A percentile compares a stretch with the other conserved stretches of the same genome.
Conservation (phyloP, 2,329 filamentous ascomycete genomes). For the Periconia sp. region DNA sequence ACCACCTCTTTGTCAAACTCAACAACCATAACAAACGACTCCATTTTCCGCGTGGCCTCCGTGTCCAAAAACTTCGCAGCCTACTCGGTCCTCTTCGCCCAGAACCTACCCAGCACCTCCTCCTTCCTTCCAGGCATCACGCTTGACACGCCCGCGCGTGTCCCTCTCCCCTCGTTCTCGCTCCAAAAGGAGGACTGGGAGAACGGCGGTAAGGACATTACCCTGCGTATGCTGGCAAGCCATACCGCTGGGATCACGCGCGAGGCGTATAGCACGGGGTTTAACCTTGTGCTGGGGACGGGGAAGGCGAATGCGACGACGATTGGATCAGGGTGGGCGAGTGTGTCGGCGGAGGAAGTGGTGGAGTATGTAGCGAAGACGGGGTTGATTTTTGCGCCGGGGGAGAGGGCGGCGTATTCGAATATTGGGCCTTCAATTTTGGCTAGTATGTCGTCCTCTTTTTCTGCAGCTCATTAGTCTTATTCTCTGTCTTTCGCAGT, state of each 20-base stretch:
- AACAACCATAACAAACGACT: slow-evolving; percentile 28
- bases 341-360: slow-evolving; percentile 18
- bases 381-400: slow-evolving; percentile 33
- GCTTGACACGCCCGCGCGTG: slow-evolving; percentile 25
- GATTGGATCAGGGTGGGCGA: slow-evolving; percentile 31
- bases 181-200: slow-evolving; percentile 29
- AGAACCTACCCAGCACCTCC: slow-evolving; percentile 12
- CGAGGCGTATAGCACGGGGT: slow-evolving; percentile 33
- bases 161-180: slow-evolving; percentile 23
- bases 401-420: slow-evolving; percentile 32
- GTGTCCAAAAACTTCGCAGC: slow-evolving; percentile 33
- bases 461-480: neutral
- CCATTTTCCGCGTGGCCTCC: slow-evolving; percentile 33
- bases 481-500: too few relatives aligned
- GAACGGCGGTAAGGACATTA: slow-evolving; percentile 35
- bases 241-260: slow-evolving; percentile 31
- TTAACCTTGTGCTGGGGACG: slow-evolving; percentile 26
- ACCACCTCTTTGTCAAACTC: slow-evolving; percentile 10
- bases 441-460: slow-evolving; percentile 10
- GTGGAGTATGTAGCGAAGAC: slow-evolving; percentile 18
- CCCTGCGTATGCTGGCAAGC: slow-evolving; percentile 34
- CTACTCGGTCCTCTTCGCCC: slow-evolving; percentile 23
- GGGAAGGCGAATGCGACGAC: slow-evolving; percentile 25
- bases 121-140: slow-evolving; percentile 8
- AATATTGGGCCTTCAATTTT: slow-evolving; percentile 33